A percentile compares a stretch with the other conserved stretches of the same genome.
Evolutionary conservation across 1,139 yeast species (phyloP).

Genomic region (Geotrichum aggregatum): DNA sequence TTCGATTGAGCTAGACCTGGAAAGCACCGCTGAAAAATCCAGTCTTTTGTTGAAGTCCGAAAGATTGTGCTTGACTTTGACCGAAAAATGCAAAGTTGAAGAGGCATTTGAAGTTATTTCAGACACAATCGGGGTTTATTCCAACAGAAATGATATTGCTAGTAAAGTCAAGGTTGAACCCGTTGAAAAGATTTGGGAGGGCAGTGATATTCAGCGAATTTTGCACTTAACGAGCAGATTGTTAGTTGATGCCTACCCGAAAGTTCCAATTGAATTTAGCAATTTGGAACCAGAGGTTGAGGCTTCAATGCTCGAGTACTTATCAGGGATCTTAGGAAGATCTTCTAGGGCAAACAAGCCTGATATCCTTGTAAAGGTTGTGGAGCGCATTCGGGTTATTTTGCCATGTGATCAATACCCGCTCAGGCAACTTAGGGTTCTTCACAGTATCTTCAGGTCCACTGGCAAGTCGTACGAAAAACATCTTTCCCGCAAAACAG

Average conservation of each 20-base stretch:
- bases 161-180: slow-evolving; percentile 7
- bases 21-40: slow-evolving; percentile 12
- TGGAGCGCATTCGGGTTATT: slow-evolving; percentile 10
- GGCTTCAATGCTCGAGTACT: slow-evolving; percentile 16
- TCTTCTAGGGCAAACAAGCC: slow-evolving; percentile 12
- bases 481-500: slow-evolving; percentile 1
- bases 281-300: slow-evolving; percentile 11
- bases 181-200: slow-evolving; percentile 1
- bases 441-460: slow-evolving; percentile 12
- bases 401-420: slow-evolving; percentile 14
- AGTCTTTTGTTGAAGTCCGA: slow-evolving; percentile 21
- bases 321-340: slow-evolving; percentile 7
- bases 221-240: slow-evolving; percentile 10
- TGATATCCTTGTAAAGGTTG: slow-evolving; percentile 8
- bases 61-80: slow-evolving; percentile 21
- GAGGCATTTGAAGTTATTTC: slow-evolving; percentile 18
- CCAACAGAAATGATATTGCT: slow-evolving; percentile 2
- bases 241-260: slow-evolving; percentile 10
- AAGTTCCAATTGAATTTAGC: slow-evolving; percentile 14
- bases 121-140: slow-evolving; percentile 14
- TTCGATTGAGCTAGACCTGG: slow-evolving; percentile 22
- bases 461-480: slow-evolving; percentile 15
- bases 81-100: slow-evolving; percentile 9
- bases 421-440: slow-evolving; percentile 14
- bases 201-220: slow-evolving; percentile 9